Evolutionary conservation across 2,329 filamentous ascomycete species (phyloP).

Genomic region (Sclerotinia sclerotiorum): DNA sequence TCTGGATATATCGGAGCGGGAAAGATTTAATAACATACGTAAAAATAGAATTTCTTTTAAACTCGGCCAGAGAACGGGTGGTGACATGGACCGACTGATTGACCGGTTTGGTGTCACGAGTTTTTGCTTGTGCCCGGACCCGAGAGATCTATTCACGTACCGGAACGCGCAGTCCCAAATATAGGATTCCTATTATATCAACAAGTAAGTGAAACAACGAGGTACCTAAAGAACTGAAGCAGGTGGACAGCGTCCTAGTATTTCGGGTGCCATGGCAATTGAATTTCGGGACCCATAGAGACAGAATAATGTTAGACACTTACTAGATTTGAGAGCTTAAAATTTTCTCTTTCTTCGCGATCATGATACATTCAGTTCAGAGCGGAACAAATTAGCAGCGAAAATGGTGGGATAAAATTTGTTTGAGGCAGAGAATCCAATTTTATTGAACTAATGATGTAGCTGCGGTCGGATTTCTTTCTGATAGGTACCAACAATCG

Average conservation of each 20-base stretch:
- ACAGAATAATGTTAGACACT: too few species aligned
- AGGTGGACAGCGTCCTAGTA: background rate
- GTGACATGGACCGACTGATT: background rate
- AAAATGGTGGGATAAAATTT: background rate
- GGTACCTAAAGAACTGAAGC: too few species aligned
- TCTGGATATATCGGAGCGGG: background rate
- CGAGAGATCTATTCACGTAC: background rate
- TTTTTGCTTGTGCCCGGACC: too few species aligned
- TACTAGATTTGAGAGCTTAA: background rate
- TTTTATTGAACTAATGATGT: background rate
- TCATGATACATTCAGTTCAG: background rate
- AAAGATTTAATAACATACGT: background rate
- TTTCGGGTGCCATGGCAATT: fast-evolving
- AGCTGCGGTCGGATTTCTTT: background rate
- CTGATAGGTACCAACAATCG: background rate
- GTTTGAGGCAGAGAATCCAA: background rate
- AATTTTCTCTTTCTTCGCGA: background rate
- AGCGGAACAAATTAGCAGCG: background rate
- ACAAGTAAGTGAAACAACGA: background rate
- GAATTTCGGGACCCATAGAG: background rate
- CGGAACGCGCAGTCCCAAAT: background rate
- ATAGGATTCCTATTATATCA: background rate
- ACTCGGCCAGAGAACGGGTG: background rate
- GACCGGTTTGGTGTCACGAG: background rate
- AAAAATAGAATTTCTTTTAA: background rate